Conservation (phyloP, 1,284 basidiomycete genomes). For the Pulchroboletus neoregius region DNA sequence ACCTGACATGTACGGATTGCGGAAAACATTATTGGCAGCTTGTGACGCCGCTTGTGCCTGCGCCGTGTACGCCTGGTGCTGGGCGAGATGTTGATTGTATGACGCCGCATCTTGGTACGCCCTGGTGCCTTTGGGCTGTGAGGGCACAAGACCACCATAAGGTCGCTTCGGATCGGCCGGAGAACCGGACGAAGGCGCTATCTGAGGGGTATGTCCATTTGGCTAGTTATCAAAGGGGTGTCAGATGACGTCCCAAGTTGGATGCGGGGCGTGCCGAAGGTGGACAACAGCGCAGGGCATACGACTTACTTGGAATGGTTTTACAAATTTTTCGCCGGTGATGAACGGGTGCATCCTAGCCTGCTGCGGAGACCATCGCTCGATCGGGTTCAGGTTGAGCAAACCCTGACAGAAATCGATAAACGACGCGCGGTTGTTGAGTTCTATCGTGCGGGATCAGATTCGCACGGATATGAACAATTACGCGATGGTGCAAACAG, state of each 20-base stretch:
- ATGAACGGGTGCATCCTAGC: slow-evolving; percentile 96
- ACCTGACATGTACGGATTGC: slow-evolving; percentile 69
- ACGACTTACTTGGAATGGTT: slow-evolving; percentile 76
- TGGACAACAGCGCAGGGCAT: neutral
- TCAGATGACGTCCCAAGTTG: slow-evolving; percentile 15
- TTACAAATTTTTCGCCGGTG: slow-evolving; percentile 91
- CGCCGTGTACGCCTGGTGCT: slow-evolving; percentile 91
- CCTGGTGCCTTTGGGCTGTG: slow-evolving; percentile 72
- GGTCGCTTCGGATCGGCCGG: slow-evolving; percentile 76
- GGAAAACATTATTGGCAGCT: slow-evolving; percentile 59
- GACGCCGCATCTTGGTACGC: slow-evolving; percentile 90
- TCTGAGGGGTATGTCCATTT: slow-evolving; percentile 40
- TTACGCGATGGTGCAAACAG: slow-evolving; percentile 15
- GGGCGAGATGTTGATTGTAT: slow-evolving; percentile 91
- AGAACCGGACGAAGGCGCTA: slow-evolving; percentile 34
- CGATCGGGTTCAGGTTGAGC: slow-evolving; percentile 90
- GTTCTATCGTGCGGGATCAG: slow-evolving; percentile 53
- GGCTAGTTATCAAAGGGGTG: slow-evolving; percentile 38
- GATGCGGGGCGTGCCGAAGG: neutral
- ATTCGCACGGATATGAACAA: slow-evolving; percentile 12
- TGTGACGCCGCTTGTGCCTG: slow-evolving; percentile 70
- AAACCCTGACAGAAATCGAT: slow-evolving; percentile 97
- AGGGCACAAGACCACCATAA: slow-evolving; percentile 90
- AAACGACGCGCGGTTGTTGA: slow-evolving; percentile 91
- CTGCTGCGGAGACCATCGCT: slow-evolving; percentile 97